Base-by-base conservation (phyloP, 306 rosid species). In the Acacia acuminata region DNA sequence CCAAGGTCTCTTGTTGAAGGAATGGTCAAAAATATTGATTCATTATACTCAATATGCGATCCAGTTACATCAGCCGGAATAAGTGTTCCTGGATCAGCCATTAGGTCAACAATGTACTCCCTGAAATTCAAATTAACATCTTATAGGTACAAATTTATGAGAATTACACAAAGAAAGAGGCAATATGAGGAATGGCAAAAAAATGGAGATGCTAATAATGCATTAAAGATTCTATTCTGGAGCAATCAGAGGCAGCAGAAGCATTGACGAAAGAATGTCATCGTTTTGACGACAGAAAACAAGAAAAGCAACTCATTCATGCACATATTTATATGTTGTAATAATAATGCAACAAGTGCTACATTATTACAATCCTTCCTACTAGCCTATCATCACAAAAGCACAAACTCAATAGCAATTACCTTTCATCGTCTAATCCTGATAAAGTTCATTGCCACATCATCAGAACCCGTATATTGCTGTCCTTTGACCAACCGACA, bases 81-180 rank as follows among this genome's bases (percentile, higher is more conserved):
- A 75, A 96, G 99, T 32, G 98, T 90, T 76, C 99, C 99, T 8
- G 99, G 99, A 86, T 90, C 98, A 72, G 98, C 97, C 98, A 96
- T 94, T 71, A 96, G 91, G 88, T 96, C 99, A 82, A 96, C 92
- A 80, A 96, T 91, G 88, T 90, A 94, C 92, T 96, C 99, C 97
- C 99, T 96, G 93, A 89, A 94, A 96, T 82, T 83, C 77, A 86
- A 17, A 82, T 65, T 43, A 84, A n/a, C 70, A 76, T 87, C 82
- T 81, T 84, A 84, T 64, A 76, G 78, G 51, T 50, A 16, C 22
- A 79, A 63, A 75, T 16, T 27, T 27, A 30, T 30, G n/a, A 14
- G 34, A 13, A 10, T 66, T 64, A 16, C 34, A 79, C 50, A 75
- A 5, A 76, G 70, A 86, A 71, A 66, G 51, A 73, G 25, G 55